Base-by-base conservation (phyloP, 768 basidiomycete species). In the Naganishia vaughanmartiniae region DNA sequence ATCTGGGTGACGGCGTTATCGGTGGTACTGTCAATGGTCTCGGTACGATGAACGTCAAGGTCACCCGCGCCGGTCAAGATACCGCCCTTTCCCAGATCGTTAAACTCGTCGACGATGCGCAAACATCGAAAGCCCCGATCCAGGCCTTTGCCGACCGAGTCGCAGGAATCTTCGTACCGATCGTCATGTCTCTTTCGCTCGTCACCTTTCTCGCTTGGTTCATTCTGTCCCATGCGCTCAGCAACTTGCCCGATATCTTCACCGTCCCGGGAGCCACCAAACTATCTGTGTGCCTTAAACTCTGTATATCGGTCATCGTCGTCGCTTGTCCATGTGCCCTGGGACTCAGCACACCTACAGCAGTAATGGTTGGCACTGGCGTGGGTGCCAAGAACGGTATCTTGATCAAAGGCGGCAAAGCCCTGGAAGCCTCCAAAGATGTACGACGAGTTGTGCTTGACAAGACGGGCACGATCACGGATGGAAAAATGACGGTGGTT, bases 301-400 rank as follows among this genome's bases (percentile, higher is more conserved):
- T 99, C 77, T 97, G 95, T 81, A 99, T 98, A 78, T 93, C 91
- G 48, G 96, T 98, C 72, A 87, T 99, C 70, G 96, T 99, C 58
- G 93, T 99, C 65, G 95, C 96, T 26, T 99, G 96, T 81, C 96
- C 96, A 0, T 99, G 96, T 79, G 95, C 96, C 0, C 86, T 99
- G 39, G 96, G 95, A 5, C 85, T 98, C 70, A 92, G 91, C 67
- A 98, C 95, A 0, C 96, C 96, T 0, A 98, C 96, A 0, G 96
- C 95, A 1, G 93, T 98, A 82, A 98, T 98, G 96, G 96, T 98
- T 36, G 96, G 96, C 21, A 98, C 95, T 0, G 96, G 96, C 0
- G 88, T 98, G 69, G 96, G 96, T 1, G 96, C 96, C 11, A 87
- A 90, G 83, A 95, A 98, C 76, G 95, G 96, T 0, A 98, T 99